These are phyloP conservation scores for Takashimella tepidaria DNA, from an alignment of 1,284 basidiomycete species.

Conservation along the genomic window DNA sequence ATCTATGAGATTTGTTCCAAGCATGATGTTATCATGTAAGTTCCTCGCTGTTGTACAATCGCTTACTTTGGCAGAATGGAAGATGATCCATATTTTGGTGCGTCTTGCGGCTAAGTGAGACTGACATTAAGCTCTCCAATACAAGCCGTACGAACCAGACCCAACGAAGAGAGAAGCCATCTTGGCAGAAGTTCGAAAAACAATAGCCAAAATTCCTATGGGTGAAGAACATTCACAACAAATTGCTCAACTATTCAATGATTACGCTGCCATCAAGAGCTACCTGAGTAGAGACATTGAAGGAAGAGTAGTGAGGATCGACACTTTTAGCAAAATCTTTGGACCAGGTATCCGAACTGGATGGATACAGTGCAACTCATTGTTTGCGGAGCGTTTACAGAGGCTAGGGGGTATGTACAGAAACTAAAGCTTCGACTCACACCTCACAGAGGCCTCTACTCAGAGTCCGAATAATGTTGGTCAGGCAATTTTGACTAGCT, in stretches of 20 bases:
- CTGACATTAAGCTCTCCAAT: slow-evolving; percentile 18
- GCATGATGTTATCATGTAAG: slow-evolving; percentile 52
- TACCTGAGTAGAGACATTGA: slow-evolving; percentile 52
- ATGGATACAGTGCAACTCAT: slow-evolving; percentile 49
- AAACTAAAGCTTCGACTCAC: neutral
- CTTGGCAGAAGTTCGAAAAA: slow-evolving; percentile 8
- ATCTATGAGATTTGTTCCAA: slow-evolving; percentile 50
- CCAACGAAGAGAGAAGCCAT: slow-evolving; percentile 7
- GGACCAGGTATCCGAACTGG: slow-evolving; percentile 54
- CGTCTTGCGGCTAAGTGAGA: neutral
- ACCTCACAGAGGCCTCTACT: slow-evolving; percentile 47
- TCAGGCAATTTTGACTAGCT: slow-evolving; percentile 50
- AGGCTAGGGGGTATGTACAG: slow-evolving; percentile 11
- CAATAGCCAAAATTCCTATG: slow-evolving; percentile 13
- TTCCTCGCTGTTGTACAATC: neutral
- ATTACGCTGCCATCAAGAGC: slow-evolving; percentile 23
- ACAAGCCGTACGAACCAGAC: slow-evolving; percentile 22
- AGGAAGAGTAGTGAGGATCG: slow-evolving; percentile 52
- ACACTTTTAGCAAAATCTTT: slow-evolving; percentile 46
- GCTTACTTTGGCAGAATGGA: slow-evolving; percentile 40
- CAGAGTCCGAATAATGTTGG: slow-evolving; percentile 52
- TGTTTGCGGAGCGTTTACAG: slow-evolving; percentile 47
- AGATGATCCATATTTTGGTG: slow-evolving; percentile 31
- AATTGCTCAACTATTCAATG: slow-evolving; percentile 14
- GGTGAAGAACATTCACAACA: slow-evolving; percentile 14